Evolutionary conservation across 371 early-diverging fungal species (phyloP).

Genomic region (Choanephora cucurbitarum): DNA sequence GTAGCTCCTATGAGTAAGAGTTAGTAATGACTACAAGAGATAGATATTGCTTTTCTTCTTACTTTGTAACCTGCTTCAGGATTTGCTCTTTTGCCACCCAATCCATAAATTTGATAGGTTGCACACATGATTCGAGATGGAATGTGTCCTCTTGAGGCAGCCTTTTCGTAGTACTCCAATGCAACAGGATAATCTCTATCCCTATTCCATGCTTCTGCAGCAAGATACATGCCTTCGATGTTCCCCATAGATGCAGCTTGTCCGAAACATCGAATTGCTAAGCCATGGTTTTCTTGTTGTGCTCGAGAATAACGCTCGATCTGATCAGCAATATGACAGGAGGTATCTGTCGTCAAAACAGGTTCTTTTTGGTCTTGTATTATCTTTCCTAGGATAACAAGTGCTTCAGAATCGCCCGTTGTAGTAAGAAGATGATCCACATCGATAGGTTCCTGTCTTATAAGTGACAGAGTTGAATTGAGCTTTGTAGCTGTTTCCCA

Average conservation of each 20-base stretch:
- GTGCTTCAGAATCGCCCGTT: slow-evolving; percentile 34
- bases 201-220: slow-evolving; percentile 44
- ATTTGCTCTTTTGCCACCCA: slow-evolving; percentile 36
- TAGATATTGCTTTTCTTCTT: slow-evolving; percentile 3
- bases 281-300: slow-evolving; percentile 29
- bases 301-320: slow-evolving; percentile 4
- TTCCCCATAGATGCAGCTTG: slow-evolving; percentile 41
- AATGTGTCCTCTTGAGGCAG: slow-evolving; percentile 35
- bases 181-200: slow-evolving; percentile 43
- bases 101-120: slow-evolving; percentile 33
- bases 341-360: background rate
- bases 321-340: too few relatives aligned
- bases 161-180: slow-evolving; percentile 38
- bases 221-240: slow-evolving; percentile 44
- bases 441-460: slow-evolving; percentile 14
- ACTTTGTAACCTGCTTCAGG: slow-evolving; percentile 34
- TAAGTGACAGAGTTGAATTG: slow-evolving; percentile 12
- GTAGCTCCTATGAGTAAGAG: slow-evolving; percentile 30
- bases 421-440: slow-evolving; percentile 25
- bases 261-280: slow-evolving; percentile 35
- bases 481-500: slow-evolving; percentile 35
- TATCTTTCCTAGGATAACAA: slow-evolving; percentile 35
- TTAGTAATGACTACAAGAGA: slow-evolving; percentile 4
- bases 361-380: slow-evolving; percentile 24
- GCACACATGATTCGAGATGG: slow-evolving; percentile 46